phyloP scores from a whole-genome alignment of 495 filamentous ascomycete genomes.

The Penicillium tannophilum region DNA sequence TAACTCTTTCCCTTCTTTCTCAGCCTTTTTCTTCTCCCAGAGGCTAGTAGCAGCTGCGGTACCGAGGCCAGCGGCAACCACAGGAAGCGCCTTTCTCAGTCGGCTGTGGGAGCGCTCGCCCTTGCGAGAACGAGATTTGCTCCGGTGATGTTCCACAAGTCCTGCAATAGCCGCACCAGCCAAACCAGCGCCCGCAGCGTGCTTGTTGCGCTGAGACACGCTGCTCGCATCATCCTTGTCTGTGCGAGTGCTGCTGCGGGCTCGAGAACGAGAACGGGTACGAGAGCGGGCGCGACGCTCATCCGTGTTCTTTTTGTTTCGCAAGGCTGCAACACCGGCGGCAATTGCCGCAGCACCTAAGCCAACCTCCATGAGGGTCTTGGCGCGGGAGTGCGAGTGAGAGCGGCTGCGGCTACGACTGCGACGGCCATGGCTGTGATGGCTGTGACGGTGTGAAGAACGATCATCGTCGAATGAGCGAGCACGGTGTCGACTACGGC shows the following conservation, averaged over 20 bases:
- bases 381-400: slow-evolving; percentile 56
- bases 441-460: slow-evolving; percentile 36
- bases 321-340: slow-evolving; percentile 74
- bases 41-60: slow-evolving; percentile 78
- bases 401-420: slow-evolving; percentile 54
- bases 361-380: slow-evolving; percentile 69
- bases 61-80: slow-evolving; percentile 75
- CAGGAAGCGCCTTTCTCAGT: slow-evolving; percentile 60
- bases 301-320: slow-evolving; percentile 65
- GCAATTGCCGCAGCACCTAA: slow-evolving; percentile 82
- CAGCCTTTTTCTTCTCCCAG: slow-evolving; percentile 75
- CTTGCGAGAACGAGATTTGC: slow-evolving; percentile 65
- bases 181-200: slow-evolving; percentile 74
- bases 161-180: slow-evolving; percentile 79
- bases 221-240: slow-evolving; percentile 43
- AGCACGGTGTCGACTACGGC: slow-evolving; percentile 54
- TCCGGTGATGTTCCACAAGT: slow-evolving; percentile 71
- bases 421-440: slow-evolving; percentile 39
- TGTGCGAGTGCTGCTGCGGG: slow-evolving; percentile 44
- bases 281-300: slow-evolving; percentile 72
- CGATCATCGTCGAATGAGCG: slow-evolving; percentile 53
- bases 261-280: slow-evolving; percentile 42
- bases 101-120: slow-evolving; percentile 61
- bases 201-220: slow-evolving; percentile 64
- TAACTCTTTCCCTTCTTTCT: slow-evolving; percentile 57